Conservation (phyloP, 1,284 basidiomycete species). For the Sanguinoderma infundibulare region DNA sequence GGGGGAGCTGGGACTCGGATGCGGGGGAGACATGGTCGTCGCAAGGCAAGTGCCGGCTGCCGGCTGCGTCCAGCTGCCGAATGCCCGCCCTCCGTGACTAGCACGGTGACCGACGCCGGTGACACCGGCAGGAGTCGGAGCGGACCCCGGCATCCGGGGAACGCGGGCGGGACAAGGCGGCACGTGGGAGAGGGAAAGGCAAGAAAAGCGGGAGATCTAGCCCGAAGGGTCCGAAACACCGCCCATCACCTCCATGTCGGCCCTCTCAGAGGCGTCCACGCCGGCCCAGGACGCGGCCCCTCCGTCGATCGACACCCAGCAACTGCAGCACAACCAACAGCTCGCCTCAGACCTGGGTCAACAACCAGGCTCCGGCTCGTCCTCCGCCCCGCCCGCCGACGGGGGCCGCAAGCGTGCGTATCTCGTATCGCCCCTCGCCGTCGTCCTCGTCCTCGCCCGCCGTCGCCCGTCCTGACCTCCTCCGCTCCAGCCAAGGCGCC, state of each 20-base stretch:
- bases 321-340: conserved; percentile 55
- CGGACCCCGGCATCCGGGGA: conserved; percentile 5
- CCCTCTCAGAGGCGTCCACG: conserved; percentile 63
- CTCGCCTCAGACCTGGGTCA: conserved; percentile 45
- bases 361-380: conserved; percentile 32
- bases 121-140: conserved; percentile 7
- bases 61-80: no score
- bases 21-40: conserved; percentile 26
- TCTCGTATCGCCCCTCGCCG: no score
- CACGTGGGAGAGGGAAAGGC: conserved; percentile 15
- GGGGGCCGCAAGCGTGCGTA: conserved; percentile 50
- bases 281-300: conserved; percentile 63
- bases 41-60: conserved; percentile 10
- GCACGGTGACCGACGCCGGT: not conserved
- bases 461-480: conserved; percentile 23
- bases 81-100: not conserved
- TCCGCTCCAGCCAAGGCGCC: conserved; percentile 66
- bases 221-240: conserved; percentile 58
- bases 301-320: conserved; percentile 58
- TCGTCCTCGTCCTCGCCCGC: conserved; percentile 13
- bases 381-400: conserved; percentile 35
- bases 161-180: conserved; percentile 13
- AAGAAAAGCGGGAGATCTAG: conserved; percentile 48
- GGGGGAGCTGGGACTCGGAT: conserved; percentile 12
- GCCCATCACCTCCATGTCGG: conserved; percentile 69